Percentiles rank a stretch among this genome's conserved stretches.
These are phyloP conservation scores for Rhizopus microsporus DNA, from an alignment of 371 early-diverging fungal genomes.

Conservation along the genomic window DNA sequence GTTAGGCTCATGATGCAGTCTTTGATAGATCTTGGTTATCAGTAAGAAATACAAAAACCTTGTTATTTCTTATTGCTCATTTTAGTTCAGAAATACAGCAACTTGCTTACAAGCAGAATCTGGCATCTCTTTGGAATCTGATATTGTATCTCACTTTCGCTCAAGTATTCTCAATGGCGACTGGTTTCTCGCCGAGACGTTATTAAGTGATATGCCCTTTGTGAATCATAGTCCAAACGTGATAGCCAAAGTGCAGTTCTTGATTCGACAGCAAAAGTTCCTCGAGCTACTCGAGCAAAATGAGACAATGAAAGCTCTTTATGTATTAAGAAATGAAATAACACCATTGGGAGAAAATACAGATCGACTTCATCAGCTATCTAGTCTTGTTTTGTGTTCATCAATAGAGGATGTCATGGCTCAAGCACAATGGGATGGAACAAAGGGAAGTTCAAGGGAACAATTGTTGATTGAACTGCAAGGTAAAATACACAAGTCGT, in stretches of 20 bases:
- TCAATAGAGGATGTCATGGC: slow-evolving; percentile 59
- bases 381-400: slow-evolving; percentile 70
- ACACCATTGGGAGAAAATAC: slow-evolving; percentile 67
- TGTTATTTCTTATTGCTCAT: neutral
- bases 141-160: slow-evolving; percentile 61
- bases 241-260: slow-evolving; percentile 50
- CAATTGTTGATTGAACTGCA: slow-evolving; percentile 68
- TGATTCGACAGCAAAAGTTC: slow-evolving; percentile 81
- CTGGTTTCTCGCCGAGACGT: slow-evolving; percentile 68
- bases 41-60: slow-evolving; percentile 43
- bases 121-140: slow-evolving; percentile 68
- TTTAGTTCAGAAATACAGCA: slow-evolving; percentile 56
- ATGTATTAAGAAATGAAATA: slow-evolving; percentile 72
- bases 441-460: slow-evolving; percentile 69
- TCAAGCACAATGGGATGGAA: slow-evolving; percentile 82
- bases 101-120: slow-evolving; percentile 70
- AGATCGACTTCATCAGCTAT: slow-evolving; percentile 60
- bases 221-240: slow-evolving; percentile 13
- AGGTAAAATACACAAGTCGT: slow-evolving; percentile 33
- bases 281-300: slow-evolving; percentile 73
- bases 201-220: slow-evolving; percentile 50
- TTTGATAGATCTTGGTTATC: slow-evolving; percentile 80
- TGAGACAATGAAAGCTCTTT: slow-evolving; percentile 65
- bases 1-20: slow-evolving; percentile 86
- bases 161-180: slow-evolving; percentile 67